Evolutionary conservation across 345 rosid species (phyloP).

Genomic region (Arabis alpina): DNA sequence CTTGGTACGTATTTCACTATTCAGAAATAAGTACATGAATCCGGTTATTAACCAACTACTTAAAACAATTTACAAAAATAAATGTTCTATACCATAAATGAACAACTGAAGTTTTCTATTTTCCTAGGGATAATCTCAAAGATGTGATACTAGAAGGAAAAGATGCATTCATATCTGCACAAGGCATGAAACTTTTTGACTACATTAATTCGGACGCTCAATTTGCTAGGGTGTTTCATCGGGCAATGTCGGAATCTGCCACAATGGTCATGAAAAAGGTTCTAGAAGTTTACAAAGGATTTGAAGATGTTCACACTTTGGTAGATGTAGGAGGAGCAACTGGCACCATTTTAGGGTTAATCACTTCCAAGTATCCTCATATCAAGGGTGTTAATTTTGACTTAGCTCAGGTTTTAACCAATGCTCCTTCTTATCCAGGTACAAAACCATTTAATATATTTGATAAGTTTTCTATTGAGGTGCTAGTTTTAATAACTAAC

Average conservation of each 20-base stretch:
- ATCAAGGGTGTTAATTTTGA: slow-evolving; percentile 58
- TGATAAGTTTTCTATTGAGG: background rate
- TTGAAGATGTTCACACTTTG: slow-evolving; percentile 48
- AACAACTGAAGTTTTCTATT: background rate
- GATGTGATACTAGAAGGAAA: slow-evolving; percentile 59
- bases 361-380: slow-evolving; percentile 56
- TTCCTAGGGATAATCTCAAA: slow-evolving; percentile 46
- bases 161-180: slow-evolving; percentile 59
- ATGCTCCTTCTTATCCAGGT: slow-evolving; percentile 43
- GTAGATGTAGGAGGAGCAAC: slow-evolving; percentile 75
- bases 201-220: slow-evolving; percentile 46
- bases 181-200: slow-evolving; percentile 57
- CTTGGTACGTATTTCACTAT: slow-evolving; percentile 33
- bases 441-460: background rate
- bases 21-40: no score
- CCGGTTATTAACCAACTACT: background rate
- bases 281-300: slow-evolving; percentile 58
- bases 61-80: no score
- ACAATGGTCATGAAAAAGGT: slow-evolving; percentile 49
- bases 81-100: background rate
- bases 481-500: background rate
- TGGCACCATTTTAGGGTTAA: slow-evolving; percentile 49
- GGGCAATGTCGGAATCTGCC: slow-evolving; percentile 53
- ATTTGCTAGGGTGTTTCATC: slow-evolving; percentile 52
- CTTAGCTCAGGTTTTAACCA: slow-evolving; percentile 30